Evolutionary conservation across 371 early-diverging fungal genomes (phyloP), one percentile per base, ranked within the genome.

Genomic region (Mortierella polycephala): DNA sequence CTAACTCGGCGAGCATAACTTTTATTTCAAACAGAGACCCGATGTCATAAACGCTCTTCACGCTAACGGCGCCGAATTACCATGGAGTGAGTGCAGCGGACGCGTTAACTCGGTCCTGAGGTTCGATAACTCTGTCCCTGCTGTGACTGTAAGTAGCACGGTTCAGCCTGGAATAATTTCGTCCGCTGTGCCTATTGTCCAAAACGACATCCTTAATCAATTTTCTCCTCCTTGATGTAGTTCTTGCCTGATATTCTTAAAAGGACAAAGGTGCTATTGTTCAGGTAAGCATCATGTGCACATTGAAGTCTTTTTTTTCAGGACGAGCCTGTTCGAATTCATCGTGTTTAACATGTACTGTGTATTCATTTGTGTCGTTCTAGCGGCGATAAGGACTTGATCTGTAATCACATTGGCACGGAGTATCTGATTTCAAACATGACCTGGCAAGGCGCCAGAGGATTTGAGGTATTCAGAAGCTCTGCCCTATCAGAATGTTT

Each of bases 381-480:
- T 40, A 95, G 94, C 67, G 96, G 96, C 12, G 94, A 95, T 70
- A 81, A 87, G 56, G 96, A 96, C 64, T 73, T 94, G 61, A 92
- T 95, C 44, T 96, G 95, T 74, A 95, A 95, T 73, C 83, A 85
- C 57, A 62, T 90, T 21, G 96, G 96, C 42, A 89, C 89, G 1
- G 86, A 91, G 60, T 85, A 86, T 56, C 73, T 94, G 83, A 86
- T 94, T 54, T 85, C 85, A 9, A 88, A 87, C 53, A 69, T 94
- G 85, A 88, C 87, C 30, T 96, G 96, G 96, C 86, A 87, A 67
- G 94, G 92, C 3, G 74, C 68, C 7, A 81, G 71, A 57, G 95
- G 95, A 11, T 91, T 92, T 64, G 62, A 75, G 76, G 92, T 91
- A 82, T 37, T 21, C 14, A 41, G 0, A 47, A 40, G 21, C 20